Evolutionary conservation across 768 basidiomycete species (phyloP).

Genomic region (Suillus subalutaceus): DNA sequence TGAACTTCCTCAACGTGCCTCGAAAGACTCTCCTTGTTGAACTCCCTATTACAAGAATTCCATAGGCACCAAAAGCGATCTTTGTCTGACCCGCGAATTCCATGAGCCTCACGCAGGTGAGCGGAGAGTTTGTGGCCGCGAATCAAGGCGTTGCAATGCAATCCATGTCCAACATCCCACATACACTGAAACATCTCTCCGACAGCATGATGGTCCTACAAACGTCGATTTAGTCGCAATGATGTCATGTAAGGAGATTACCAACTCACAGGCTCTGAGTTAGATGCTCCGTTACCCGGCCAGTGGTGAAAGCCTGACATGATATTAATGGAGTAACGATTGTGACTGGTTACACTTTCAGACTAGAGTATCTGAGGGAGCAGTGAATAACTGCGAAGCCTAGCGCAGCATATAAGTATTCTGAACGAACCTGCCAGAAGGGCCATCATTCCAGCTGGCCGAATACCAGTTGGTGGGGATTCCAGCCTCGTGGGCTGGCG

Average conservation of each 20-base stretch:
- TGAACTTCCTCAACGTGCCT: constrained; percentile 32
- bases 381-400: neutral
- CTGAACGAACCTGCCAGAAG: neutral
- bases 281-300: neutral
- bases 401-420: neutral
- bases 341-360: neutral
- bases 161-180: neutral
- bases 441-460: neutral
- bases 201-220: neutral
- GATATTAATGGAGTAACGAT: neutral
- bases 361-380: neutral
- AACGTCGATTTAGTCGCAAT: neutral
- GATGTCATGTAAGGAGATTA: neutral
- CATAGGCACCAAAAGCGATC: fast-evolving
- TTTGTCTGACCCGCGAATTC: neutral
- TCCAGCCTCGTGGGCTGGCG: neutral
- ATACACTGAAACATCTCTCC: neutral
- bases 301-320: neutral
- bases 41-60: neutral
- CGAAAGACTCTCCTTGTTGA: neutral
- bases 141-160: neutral
- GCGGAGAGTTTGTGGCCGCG: neutral
- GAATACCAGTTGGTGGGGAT: neutral
- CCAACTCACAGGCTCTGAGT: neutral
- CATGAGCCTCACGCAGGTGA: neutral